Conservation (phyloP, 257 asterid genomes). For the Penstemon barbatus region DNA sequence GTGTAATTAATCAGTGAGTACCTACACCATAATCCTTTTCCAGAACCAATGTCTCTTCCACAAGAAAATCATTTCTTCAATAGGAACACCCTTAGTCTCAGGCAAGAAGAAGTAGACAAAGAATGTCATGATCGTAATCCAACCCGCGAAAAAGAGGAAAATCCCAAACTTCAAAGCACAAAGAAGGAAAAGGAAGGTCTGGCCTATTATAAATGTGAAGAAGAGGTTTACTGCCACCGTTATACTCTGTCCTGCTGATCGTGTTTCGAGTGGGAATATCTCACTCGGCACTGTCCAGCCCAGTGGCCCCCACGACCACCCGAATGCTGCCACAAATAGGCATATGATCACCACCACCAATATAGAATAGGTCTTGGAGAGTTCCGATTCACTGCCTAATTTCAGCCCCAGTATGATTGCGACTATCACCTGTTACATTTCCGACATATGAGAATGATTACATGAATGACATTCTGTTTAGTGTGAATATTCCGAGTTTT, state of each 20-base stretch:
- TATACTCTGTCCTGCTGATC: constrained; percentile 93
- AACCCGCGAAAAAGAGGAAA: constrained; percentile 78
- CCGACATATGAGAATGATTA: not conserved
- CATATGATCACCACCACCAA: constrained; percentile 65
- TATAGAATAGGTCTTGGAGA: constrained; percentile 54
- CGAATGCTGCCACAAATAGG: constrained; percentile 74
- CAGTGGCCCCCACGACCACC: constrained; percentile 92
- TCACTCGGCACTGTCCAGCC: constrained; percentile 99
- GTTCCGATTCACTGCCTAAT: constrained; percentile 54
- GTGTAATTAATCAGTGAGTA: not conserved
- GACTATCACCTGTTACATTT: constrained; percentile 47
- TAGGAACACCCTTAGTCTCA: constrained; percentile 84
- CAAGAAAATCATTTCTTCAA: constrained; percentile 70
- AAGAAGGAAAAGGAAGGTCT: constrained; percentile 64
- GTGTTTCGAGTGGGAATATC: constrained; percentile 73
- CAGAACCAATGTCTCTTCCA: constrained; percentile 91
- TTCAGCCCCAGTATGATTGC: constrained; percentile 62
- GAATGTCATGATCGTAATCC: constrained; percentile 73
- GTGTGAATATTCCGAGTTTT: not conserved
- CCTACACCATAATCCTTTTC: constrained; percentile 49
- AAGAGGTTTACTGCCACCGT: constrained; percentile 76
- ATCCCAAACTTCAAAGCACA: constrained; percentile 81
- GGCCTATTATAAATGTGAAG: constrained; percentile 77
- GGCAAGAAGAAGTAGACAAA: constrained; percentile 75
- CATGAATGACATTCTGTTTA: not conserved